Evolutionary conservation across 306 rosid species (phyloP).

Genomic region (Citrullus amarus): DNA sequence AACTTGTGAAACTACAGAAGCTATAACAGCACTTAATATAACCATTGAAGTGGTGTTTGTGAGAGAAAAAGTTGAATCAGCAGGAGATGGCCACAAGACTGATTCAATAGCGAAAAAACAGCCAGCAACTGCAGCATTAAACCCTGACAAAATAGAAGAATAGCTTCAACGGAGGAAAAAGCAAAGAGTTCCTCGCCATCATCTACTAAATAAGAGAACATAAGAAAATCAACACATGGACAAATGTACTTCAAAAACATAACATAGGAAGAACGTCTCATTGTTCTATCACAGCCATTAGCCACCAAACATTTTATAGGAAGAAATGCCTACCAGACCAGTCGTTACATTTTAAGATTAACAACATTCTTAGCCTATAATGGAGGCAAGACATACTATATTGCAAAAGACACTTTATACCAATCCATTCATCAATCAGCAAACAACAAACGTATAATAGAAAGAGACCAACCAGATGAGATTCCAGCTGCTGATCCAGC

Average conservation of each 20-base stretch:
- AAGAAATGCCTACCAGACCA: neutral
- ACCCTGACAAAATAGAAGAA: slow-evolving; percentile 37
- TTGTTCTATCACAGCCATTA: neutral
- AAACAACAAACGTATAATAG: neutral
- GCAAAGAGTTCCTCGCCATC: neutral
- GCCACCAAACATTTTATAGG: neutral
- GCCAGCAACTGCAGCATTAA: slow-evolving; percentile 94
- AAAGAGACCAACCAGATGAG: slow-evolving; percentile 43
- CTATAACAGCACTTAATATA: slow-evolving; percentile 81
- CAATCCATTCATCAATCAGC: neutral
- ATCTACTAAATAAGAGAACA: neutral
- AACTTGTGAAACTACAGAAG: slow-evolving; percentile 71
- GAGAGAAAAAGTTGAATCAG: slow-evolving; percentile 49
- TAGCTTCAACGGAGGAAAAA: neutral
- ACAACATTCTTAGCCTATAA: neutral
- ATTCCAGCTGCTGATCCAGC: slow-evolving; percentile 98
- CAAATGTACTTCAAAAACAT: neutral
- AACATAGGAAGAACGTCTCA: neutral
- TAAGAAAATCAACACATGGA: neutral
- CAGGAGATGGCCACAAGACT: slow-evolving; percentile 78
- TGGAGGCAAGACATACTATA: neutral
- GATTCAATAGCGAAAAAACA: slow-evolving; percentile 84
- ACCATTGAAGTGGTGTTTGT: slow-evolving; percentile 85
- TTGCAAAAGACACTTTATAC: neutral
- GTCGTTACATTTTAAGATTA: neutral